Percentiles rank a stretch among this genome's conserved stretches.
Evolutionary conservation across 2,329 filamentous ascomycete genomes (phyloP).

Genomic region (Cadophora sp.): DNA sequence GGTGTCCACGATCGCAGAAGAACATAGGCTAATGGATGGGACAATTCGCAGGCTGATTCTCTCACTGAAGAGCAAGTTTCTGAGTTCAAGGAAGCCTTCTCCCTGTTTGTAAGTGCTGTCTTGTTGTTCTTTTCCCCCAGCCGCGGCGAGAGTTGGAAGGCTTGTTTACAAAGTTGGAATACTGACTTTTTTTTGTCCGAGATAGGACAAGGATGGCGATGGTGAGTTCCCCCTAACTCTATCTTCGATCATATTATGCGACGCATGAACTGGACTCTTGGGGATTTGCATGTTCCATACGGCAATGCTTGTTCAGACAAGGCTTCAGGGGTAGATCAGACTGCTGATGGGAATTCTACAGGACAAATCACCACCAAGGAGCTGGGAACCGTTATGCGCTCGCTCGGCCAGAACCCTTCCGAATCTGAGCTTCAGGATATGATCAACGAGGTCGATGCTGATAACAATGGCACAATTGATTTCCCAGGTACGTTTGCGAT

Average conservation of each 20-base stretch:
- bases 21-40: slow-evolving; percentile 35
- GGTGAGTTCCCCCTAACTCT: slow-evolving; percentile 63
- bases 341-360: slow-evolving; percentile 48
- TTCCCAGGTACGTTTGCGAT: slow-evolving; percentile 74
- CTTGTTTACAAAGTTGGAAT: slow-evolving; percentile 32
- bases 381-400: slow-evolving; percentile 89
- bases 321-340: slow-evolving; percentile 14
- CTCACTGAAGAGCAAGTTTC: slow-evolving; percentile 99
- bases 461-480: slow-evolving; percentile 93
- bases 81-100: slow-evolving; percentile 99
- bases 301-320: slow-evolving; percentile 19
- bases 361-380: slow-evolving; percentile 94
- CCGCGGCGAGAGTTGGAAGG: slow-evolving; percentile 29
- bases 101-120: slow-evolving; percentile 86
- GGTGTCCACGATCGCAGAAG: slow-evolving; percentile 19
- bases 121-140: slow-evolving; percentile 22
- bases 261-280: neutral
- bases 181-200: slow-evolving; percentile 39
- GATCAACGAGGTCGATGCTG: slow-evolving; percentile 92
- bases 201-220: slow-evolving; percentile 88
- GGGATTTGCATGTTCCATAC: neutral
- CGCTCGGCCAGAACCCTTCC: slow-evolving; percentile 86
- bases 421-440: slow-evolving; percentile 91
- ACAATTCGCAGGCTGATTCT: slow-evolving; percentile 79
- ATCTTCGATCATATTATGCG: neutral